Conservation (phyloP, 768 basidiomycete genomes). For the Ephemerocybe angulata region DNA sequence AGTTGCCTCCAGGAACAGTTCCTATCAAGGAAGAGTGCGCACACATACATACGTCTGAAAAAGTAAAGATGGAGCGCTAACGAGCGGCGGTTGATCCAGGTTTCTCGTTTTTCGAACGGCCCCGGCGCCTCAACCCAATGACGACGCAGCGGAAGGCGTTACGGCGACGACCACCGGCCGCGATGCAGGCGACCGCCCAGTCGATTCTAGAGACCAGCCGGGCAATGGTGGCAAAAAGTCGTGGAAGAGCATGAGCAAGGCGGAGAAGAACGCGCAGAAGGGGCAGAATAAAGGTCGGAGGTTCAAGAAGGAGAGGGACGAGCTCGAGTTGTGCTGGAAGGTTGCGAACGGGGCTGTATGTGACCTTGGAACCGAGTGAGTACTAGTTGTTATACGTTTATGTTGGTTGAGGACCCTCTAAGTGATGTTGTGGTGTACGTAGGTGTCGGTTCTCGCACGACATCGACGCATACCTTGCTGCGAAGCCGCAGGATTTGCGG, state of each 20-base stretch:
- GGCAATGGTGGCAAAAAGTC: constrained; percentile 19
- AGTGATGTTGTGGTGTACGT: not conserved
- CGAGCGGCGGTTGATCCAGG: constrained; percentile 21
- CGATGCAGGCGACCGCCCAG: constrained; percentile 16
- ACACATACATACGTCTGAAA: not conserved
- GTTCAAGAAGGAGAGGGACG: constrained; percentile 75
- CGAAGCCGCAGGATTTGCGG: constrained; percentile 70
- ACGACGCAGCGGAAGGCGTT: constrained; percentile 58
- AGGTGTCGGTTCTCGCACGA: constrained; percentile 85
- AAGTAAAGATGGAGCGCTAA: not conserved
- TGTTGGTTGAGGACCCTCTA: not conserved
- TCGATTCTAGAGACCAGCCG: constrained; percentile 15
- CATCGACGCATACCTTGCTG: constrained; percentile 66
- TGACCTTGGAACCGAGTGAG: constrained; percentile 61
- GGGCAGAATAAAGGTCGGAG: constrained; percentile 84
- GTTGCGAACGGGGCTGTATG: constrained; percentile 70
- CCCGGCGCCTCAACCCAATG: constrained; percentile 24
- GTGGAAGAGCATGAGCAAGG: constrained; percentile 45
- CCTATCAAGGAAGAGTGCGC: not conserved
- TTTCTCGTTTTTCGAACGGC: constrained; percentile 27
- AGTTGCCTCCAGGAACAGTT: constrained; percentile 27
- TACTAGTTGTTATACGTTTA: not conserved
- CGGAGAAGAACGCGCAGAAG: constrained; percentile 67
- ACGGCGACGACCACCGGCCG: constrained; percentile 34
- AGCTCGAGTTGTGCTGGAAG: constrained; percentile 78